Percentiles rank a stretch among this genome's conserved stretches.
Evolutionary conservation across 345 rosid species (phyloP).

Genomic region (Punica granatum): DNA sequence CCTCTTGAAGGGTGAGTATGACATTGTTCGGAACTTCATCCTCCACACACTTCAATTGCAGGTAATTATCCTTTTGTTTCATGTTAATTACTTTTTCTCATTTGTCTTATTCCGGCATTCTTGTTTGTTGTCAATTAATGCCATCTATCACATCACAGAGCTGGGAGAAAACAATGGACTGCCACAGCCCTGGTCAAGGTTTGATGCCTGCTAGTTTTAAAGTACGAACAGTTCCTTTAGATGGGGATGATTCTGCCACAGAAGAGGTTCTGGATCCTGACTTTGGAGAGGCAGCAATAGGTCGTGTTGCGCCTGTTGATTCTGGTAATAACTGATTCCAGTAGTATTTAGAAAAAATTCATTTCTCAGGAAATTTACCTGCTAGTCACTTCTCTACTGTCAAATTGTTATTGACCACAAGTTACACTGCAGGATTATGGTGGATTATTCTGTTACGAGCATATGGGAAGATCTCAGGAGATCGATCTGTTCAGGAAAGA

Average conservation of each 20-base stretch:
- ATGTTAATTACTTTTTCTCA: not conserved
- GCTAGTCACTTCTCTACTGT: not conserved
- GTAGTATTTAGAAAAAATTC: not conserved
- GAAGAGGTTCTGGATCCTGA: conserved; percentile 86
- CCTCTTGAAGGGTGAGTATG: conserved; percentile 51
- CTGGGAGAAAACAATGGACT: conserved; percentile 94
- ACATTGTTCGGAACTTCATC: conserved; percentile 42
- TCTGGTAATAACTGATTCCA: conserved; percentile 42
- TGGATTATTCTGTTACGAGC: conserved; percentile 93
- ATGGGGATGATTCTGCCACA: conserved; percentile 53
- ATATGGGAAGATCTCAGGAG: conserved; percentile 83
- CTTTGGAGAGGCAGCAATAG: conserved; percentile 94
- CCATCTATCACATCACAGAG: conserved; percentile 34
- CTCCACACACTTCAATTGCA: conserved; percentile 51
- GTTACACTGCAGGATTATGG: conserved; percentile 64
- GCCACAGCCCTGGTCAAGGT: conserved; percentile 90
- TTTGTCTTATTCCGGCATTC: not conserved
- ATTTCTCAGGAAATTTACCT: not conserved
- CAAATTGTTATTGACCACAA: conserved; percentile 1
- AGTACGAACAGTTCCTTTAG: conserved; percentile 68
- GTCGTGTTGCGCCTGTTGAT: conserved; percentile 91
- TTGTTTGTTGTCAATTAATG: not conserved
- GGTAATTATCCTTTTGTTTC: conserved; percentile 25
- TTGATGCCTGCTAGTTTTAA: conserved; percentile 95
- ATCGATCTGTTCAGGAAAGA: conserved; percentile 77